Evolutionary conservation across 1,284 basidiomycete species (phyloP).

Genomic region (Boletus holoroseus): DNA sequence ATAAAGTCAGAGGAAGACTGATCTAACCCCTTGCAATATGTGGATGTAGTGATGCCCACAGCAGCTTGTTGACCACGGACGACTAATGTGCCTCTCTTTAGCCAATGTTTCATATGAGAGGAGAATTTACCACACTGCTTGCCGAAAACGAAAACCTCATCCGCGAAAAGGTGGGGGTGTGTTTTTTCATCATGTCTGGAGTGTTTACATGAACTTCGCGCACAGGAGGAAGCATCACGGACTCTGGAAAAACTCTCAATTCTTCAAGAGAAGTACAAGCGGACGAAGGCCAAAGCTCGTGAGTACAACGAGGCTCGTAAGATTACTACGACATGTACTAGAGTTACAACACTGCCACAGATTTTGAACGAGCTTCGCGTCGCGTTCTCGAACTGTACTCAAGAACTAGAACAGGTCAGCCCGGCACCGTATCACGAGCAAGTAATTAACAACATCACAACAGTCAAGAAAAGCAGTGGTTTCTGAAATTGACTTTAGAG

Average conservation of each 20-base stretch:
- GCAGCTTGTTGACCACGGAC: background rate
- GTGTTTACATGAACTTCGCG: constrained; percentile 1
- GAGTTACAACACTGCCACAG: constrained; percentile 15
- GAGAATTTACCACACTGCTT: constrained; percentile 13
- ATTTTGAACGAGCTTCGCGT: constrained; percentile 18
- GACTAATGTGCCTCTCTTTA: constrained; percentile 8
- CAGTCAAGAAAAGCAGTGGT: constrained; percentile 13
- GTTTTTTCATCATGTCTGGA: background rate
- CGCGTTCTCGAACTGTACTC: constrained; percentile 12
- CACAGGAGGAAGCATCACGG: constrained; percentile 14
- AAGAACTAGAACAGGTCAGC: constrained; percentile 26
- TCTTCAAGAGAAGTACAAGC: constrained; percentile 26
- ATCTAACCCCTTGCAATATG: background rate
- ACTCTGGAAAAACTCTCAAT: constrained; percentile 8
- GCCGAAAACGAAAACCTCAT: constrained; percentile 18
- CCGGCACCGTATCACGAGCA: background rate
- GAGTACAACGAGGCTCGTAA: constrained; percentile 22
- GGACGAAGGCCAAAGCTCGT: constrained; percentile 14
- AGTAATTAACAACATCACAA: background rate
- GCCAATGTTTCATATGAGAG: constrained; percentile 8
- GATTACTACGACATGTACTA: background rate
- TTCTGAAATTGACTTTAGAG: constrained; percentile 19
- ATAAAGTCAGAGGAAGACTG: constrained; percentile 21
- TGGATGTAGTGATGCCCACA: constrained; percentile 5
- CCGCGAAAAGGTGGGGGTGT: constrained; percentile 15